A percentile compares a stretch with the other conserved stretches of the same genome.
phyloP scores from a whole-genome alignment of 306 rosid species.

The Lathyrus aphaca region DNA sequence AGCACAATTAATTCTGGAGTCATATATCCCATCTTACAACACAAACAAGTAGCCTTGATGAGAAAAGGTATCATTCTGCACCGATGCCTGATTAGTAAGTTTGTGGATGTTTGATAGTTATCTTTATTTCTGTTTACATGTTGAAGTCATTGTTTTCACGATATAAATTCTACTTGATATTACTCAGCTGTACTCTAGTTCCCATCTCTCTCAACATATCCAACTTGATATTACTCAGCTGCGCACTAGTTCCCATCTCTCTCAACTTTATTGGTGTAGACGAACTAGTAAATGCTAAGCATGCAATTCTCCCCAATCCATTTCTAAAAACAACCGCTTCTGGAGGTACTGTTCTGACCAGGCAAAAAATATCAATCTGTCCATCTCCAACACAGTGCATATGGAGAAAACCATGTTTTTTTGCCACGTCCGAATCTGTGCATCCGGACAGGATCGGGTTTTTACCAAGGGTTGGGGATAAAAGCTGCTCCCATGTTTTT shows the following conservation, averaged over 20 bases:
- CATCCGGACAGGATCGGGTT: too few relatives aligned
- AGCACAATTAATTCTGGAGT: conserved; percentile 82
- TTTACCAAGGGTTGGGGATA: too few relatives aligned
- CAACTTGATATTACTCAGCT: conserved; percentile 12
- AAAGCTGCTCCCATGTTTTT: too few relatives aligned
- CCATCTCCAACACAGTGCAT: too few relatives aligned
- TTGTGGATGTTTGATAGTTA: conserved; percentile 44
- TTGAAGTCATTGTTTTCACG: conserved; percentile 29
- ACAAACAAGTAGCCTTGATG: conserved; percentile 38
- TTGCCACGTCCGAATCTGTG: too few relatives aligned
- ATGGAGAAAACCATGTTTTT: too few relatives aligned
- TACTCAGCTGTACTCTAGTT: not conserved
- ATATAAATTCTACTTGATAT: conserved; percentile 30
- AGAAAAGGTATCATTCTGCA: conserved; percentile 47
- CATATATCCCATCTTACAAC: conserved; percentile 72
- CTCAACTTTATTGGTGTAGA: not conserved
- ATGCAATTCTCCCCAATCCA: not conserved
- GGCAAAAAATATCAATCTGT: too few relatives aligned
- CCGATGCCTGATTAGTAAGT: conserved; percentile 34
- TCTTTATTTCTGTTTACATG: conserved; percentile 26
- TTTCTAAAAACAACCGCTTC: too few relatives aligned
- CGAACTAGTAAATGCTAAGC: conserved; percentile 14
- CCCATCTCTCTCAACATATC: too few relatives aligned
- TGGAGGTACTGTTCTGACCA: too few relatives aligned
- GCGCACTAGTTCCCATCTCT: conserved; percentile 4